These are phyloP conservation scores for Hysterium pulicare DNA, from an alignment of 2,329 filamentous ascomycete genomes.

Conservation along the genomic window DNA sequence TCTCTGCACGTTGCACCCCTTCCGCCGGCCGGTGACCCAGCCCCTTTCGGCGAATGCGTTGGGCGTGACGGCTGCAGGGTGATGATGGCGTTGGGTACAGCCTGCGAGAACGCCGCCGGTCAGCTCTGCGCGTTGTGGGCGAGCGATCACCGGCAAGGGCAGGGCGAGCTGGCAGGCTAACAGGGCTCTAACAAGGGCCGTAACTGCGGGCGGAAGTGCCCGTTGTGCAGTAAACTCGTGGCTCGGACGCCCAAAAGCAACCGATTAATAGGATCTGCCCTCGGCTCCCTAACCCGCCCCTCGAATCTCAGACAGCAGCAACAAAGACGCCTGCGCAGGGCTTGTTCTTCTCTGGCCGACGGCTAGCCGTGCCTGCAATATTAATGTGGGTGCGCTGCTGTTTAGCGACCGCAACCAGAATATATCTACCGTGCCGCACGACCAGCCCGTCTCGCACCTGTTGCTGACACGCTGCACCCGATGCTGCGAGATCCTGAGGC, in stretches of 20 bases:
- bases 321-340: not conserved
- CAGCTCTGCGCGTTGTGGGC: too few species aligned
- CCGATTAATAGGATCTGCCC: not conserved
- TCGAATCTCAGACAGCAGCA: not conserved
- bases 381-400: too few species aligned
- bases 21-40: not conserved
- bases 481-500: not conserved
- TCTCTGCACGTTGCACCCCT: not conserved
- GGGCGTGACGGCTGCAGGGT: slow-evolving; percentile 4
- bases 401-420: too few species aligned
- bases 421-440: slow-evolving; percentile 2
- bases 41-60: not conserved
- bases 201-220: slow-evolving; percentile 1
- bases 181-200: not conserved
- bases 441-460: too few species aligned
- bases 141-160: slow-evolving; percentile 1
- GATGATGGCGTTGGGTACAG: slow-evolving; percentile 1
- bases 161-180: not conserved
- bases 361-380: not conserved
- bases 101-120: too few species aligned
- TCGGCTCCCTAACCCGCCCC: not conserved
- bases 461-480: not conserved
- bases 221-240: slow-evolving; percentile 1
- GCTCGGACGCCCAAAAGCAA: slow-evolving; percentile 1
- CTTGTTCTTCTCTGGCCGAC: too few species aligned